Evolutionary conservation across 768 basidiomycete species (phyloP), one percentile per base, ranked within the genome.

Genomic region (Postia placenta): DNA sequence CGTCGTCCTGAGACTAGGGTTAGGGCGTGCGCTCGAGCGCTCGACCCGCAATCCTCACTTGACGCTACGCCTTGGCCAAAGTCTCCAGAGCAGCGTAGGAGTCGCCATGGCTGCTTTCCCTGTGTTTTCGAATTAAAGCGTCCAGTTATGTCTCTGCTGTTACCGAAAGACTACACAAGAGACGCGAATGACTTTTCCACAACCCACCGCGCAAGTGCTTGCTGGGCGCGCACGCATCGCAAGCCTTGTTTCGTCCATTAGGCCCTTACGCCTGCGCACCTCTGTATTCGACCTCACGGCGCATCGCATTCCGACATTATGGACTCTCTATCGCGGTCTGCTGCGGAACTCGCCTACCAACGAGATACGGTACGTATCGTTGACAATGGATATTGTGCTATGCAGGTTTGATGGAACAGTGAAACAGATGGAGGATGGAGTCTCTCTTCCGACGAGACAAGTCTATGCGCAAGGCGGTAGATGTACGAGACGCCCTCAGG

Each of bases 271-370:
- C 11, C 79, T 85, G 7, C 71, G 74, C 19, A 72, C 78, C 2
- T 81, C 85, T 2, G 87, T 91, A 57, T 90, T 74, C 59, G 62
- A 76, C 42, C 80, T 91, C 23, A 70, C 74, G 0, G 83, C 82
- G 0, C 92, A 94, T 62, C 77, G 83, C 19, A 65, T 83, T 23
- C 90, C 92, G 2, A 91, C 88, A 0, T 63, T 86, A 56, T 89
- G 87, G 85, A 64, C 72, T 0, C 67, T 93, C 4, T 94, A 92
- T 63, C 75, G 89, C 19, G 79, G 80, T 3, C 71, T 94, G 12
- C 64, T 88, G 42, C 67, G 73, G 24, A 58, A 73, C 35, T 73
- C 85, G 5, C 76, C 79, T 0, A 72, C 72, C 12, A 72, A 76
- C 23, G 69, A 78, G 60, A 85, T 87, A 56, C 47, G 78, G 47